Base-by-base conservation (phyloP, 768 basidiomycete genomes). In the Leccinum obscurum region DNA sequence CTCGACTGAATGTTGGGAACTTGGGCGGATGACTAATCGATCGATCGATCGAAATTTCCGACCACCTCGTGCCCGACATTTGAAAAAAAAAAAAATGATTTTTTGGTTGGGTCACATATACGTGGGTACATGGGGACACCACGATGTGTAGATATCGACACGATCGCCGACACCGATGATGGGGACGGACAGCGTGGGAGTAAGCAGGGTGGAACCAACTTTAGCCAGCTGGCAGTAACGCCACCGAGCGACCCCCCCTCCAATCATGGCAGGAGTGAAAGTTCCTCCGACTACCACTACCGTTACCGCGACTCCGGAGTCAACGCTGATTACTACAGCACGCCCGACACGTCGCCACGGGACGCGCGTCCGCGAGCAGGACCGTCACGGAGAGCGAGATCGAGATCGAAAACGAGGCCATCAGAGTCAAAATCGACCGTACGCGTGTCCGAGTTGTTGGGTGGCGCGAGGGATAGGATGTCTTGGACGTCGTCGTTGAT, bases 261-360 rank as follows among this genome's bases (percentile, higher is more conserved):
- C 11, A 46, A 20, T n/a, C 41, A 44, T 46, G 44, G 44, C n/a
- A 13, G 44, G 11, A 46, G 44, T 20, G 44, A 46, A 11, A 22
- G 6, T 46, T 46, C 10, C 20, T 46, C 44, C 44, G 9, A 41
- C 9, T 10, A 41, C 41, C n/a, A 20, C 41, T n/a, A 46, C 44
- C 44, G 11, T 22, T 20, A 20, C 44, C 44, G n/a, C 5, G n/a
- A 44, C 30, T 30, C 30, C n/a, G n/a, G 41, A 44, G 41, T 44
- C 41, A 67, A 72, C 10, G 22, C 63, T 52, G 44, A 46, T 46
- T 46, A 22, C 44, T 72, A 72, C 35, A 63, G 65, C 55, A 72
- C 70, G 20, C 69, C 70, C 8, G 53, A 64, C 22, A 57, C 60
- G 15, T 70, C 68, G 4, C 68, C 71, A 4, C 58, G 53, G 56